Evolutionary conservation across 495 filamentous ascomycete species (phyloP), one percentile per base, ranked within the genome.

Genomic region (Aspergillus nanangensis): DNA sequence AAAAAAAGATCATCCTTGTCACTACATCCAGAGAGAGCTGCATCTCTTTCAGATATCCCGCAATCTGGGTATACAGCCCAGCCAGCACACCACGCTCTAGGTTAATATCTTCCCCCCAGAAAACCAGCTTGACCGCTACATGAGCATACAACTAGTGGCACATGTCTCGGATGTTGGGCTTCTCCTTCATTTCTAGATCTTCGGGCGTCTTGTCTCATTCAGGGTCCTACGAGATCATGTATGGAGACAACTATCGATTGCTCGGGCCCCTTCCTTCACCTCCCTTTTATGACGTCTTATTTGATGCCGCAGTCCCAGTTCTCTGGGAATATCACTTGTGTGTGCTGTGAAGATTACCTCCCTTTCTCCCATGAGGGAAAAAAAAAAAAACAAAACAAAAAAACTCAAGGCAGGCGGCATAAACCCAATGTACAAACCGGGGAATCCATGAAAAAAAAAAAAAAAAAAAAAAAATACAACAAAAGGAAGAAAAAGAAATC

Each of bases 151-250:
- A n/a, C n/a, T n/a, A n/a, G n/a, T n/a, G n/a, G n/a, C n/a, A n/a
- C 39, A 50, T 50, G 54, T 47, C 40, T 51, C 44, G 38, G 50
- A 48, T 37, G 21, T 48, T 39, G 35, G 44, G 44, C 31, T 51
- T 27, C 29, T 1, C 34, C 21, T 15, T 27, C 13, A 34, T 33
- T 50, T 52, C 46, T 50, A 47, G 53, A 50, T 45, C 38, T 50
- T 41, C 29, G 22, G 31, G 14, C 8, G 42, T 52, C 29, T 47
- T 43, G 41, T 33, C n/a, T 18, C 9, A 13, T n/a, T 24, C 31
- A 36, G 7, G 37, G 7, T 2, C n/a, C n/a, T n/a, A n/a, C n/a
- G n/a, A n/a, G n/a, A n/a, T n/a, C n/a, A n/a, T 39, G 37, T 21
- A n/a, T 20, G 17, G 37, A 18, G 22, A 8, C 8, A 13, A 22